Base-by-base conservation (phyloP, 2,329 filamentous ascomycete genomes). In the Hypocrella siamensis region DNA sequence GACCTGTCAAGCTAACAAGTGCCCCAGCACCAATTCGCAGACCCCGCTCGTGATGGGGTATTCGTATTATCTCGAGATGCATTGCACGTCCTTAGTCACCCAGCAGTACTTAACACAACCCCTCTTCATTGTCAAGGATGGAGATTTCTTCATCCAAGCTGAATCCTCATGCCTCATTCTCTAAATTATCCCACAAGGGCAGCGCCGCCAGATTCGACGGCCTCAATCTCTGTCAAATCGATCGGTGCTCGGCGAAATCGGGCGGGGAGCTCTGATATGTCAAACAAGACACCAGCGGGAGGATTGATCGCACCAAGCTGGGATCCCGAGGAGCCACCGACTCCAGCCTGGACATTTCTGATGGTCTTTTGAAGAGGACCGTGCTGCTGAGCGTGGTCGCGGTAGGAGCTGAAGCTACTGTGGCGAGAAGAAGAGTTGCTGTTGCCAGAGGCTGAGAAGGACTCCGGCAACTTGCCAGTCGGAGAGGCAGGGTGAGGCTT, bases 151-250 rank as follows among this genome's bases (percentile, higher is more conserved):
- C 14, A 26, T 24, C 22, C 22, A 18, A 27, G n/a, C n/a, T n/a
- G n/a, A n/a, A n/a, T n/a, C n/a, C n/a, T 17, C 14, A 16, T 22
- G 4, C 17, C 17, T 12, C 32, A 22, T 19, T 4, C 11, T 27
- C 9, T 41, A n/a, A n/a, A n/a, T 47, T 54, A 70, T 39, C 61
- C 59, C 40, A 66, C 56, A 35, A 65, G 51, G 22, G 67, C 58
- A 21, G 88, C 90, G 35, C 90, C 90, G 34, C 86, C 90, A 34
- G 83, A 90, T 71, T 94, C 85, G 48, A 98, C 71, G 16, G 85
- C 86, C 56, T 96, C 90, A 38, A 98, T 98, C 70, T 98, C 90
- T 27, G 76, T 75, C 44, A 76, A 58, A 24, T 71, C 77, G 59
- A 86, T 80, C 10, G 74, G 69, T 30, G 71, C 62, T 41, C 84